A percentile compares a stretch with the other conserved stretches of the same genome.
phyloP scores from a whole-genome alignment of 2,329 filamentous ascomycete genomes.

The Sporothrix brunneoviolacea region DNA sequence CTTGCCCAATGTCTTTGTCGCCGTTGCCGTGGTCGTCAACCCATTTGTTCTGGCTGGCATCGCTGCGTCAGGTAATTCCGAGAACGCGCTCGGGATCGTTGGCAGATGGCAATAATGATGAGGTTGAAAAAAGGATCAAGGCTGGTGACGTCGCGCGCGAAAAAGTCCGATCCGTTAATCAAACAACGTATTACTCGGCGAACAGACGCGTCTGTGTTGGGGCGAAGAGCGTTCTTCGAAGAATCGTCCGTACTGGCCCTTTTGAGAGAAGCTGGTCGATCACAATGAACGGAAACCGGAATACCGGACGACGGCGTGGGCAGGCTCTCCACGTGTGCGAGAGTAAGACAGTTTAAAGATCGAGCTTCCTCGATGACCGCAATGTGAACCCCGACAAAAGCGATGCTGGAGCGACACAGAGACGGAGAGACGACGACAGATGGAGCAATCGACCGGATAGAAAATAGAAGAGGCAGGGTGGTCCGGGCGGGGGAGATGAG shows the following conservation, averaged over 20 bases:
- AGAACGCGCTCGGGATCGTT: neutral
- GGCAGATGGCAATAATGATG: too few species aligned
- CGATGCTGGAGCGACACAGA: neutral
- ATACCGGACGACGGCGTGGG: neutral
- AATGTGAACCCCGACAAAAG: neutral
- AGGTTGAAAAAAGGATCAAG: neutral
- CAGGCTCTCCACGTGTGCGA: too few species aligned
- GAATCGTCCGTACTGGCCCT: neutral
- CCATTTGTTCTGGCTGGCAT: slow-evolving; percentile 23
- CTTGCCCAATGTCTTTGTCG: slow-evolving; percentile 16
- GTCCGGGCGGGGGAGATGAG: slow-evolving; percentile 12
- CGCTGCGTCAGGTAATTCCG: neutral
- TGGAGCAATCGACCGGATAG: neutral
- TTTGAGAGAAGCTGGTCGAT: neutral
- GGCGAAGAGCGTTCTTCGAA: neutral
- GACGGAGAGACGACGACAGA: neutral
- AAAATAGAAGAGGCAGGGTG: slow-evolving; percentile 8
- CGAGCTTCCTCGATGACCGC: slow-evolving; percentile 4
- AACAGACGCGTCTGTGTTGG: neutral
- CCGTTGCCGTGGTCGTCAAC: slow-evolving; percentile 14
- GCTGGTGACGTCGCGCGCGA: neutral
- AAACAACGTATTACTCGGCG: neutral
- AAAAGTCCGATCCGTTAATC: neutral
- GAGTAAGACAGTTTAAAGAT: too few species aligned
- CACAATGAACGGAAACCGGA: too few species aligned